Percentiles rank a stretch among this genome's conserved stretches.
Conservation (phyloP, 148 eudicot genomes). For the Camellia sinensis region DNA sequence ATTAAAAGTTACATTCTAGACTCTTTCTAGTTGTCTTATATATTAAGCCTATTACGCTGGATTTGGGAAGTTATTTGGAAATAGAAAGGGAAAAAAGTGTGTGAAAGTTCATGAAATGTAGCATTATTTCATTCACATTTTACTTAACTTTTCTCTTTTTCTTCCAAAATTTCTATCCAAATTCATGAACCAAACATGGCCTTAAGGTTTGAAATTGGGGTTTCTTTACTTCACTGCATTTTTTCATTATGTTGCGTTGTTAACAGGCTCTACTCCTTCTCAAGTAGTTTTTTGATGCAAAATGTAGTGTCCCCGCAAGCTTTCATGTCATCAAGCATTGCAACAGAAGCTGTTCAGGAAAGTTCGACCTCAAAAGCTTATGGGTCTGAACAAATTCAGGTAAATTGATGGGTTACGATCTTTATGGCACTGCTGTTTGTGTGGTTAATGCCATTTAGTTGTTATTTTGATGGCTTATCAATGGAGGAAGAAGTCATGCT, state of each 20-base stretch:
- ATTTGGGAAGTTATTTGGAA: too few relatives aligned
- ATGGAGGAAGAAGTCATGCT: neutral
- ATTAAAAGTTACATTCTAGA: neutral
- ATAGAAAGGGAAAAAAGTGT: too few relatives aligned
- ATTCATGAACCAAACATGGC: too few relatives aligned
- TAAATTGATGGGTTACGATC: neutral
- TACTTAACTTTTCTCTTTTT: too few relatives aligned
- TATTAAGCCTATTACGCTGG: neutral
- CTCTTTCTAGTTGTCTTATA: neutral
- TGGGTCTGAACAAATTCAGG: conserved; percentile 41
- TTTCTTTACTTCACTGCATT: neutral
- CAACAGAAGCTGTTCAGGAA: conserved; percentile 45
- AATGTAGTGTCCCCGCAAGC: conserved; percentile 49
- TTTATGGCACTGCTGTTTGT: too few relatives aligned
- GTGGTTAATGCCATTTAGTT: too few relatives aligned
- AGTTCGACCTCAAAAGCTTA: conserved; percentile 46
- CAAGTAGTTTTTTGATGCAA: conserved; percentile 26
- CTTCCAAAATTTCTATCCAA: too few relatives aligned
- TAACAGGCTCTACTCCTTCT: neutral
- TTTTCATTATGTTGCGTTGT: neutral
- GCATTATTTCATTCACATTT: too few relatives aligned
- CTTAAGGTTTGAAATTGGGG: neutral
- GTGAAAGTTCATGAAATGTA: too few relatives aligned
- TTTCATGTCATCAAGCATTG: neutral
- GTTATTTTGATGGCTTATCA: neutral